Conservation (phyloP, 179 eudicot genomes). For the Sideroxylon spinosum region DNA sequence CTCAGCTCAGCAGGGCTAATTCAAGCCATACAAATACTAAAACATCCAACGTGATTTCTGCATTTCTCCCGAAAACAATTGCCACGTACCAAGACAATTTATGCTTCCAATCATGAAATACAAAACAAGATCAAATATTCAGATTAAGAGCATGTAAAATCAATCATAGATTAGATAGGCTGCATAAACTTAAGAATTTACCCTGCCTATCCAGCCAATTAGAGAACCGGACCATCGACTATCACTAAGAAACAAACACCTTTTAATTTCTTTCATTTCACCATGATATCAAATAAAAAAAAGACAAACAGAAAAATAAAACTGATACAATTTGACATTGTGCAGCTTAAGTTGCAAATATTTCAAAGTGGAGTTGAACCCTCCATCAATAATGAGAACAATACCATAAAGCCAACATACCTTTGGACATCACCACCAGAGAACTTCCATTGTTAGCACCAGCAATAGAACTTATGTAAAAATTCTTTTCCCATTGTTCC, state of each 20-base stretch:
- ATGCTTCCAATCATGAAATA: too few relatives aligned
- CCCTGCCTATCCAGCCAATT: too few relatives aligned
- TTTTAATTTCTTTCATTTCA: too few relatives aligned
- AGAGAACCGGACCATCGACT: too few relatives aligned
- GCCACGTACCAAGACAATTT: background rate
- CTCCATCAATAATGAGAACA: background rate
- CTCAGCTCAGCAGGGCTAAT: background rate
- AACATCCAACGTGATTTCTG: background rate
- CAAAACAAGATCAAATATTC: background rate
- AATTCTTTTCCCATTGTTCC: conserved; percentile 86
- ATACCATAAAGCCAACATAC: background rate
- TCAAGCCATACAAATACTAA: background rate
- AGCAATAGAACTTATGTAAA: conserved; percentile 69
- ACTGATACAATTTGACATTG: too few relatives aligned
- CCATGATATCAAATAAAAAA: too few relatives aligned
- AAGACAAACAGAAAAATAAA: too few relatives aligned
- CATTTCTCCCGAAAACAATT: background rate
- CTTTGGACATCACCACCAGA: conserved; percentile 66
- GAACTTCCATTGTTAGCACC: conserved; percentile 69
- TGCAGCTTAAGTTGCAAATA: background rate
- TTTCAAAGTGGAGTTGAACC: background rate
- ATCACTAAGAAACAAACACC: too few relatives aligned
- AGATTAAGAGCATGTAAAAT: background rate
- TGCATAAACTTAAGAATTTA: too few relatives aligned
- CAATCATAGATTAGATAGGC: too few relatives aligned